Conservation (phyloP, 805 yeast species). For the Metschnikowia reukaufii region DNA sequence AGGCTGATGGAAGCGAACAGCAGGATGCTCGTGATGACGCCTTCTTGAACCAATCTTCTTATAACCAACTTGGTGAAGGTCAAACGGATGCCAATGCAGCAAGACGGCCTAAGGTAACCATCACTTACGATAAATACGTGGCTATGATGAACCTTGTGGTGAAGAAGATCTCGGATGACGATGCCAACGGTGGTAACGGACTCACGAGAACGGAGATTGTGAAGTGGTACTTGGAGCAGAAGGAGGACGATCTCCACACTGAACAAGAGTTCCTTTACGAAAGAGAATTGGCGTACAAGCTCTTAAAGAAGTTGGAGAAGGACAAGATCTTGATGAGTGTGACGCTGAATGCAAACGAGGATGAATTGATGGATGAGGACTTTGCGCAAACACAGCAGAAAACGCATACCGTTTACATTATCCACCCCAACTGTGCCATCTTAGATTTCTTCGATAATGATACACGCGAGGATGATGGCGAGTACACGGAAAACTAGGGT, state of each 20-base stretch:
- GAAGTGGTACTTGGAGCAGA: constrained; percentile 77
- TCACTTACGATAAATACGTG: constrained; percentile 85
- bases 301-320: constrained; percentile 76
- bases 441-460: constrained; percentile 56
- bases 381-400: constrained; percentile 11
- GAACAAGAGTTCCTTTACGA: constrained; percentile 74
- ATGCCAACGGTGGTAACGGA: constrained; percentile 53
- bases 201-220: constrained; percentile 65
- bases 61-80: not conserved
- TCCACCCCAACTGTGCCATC: constrained; percentile 83
- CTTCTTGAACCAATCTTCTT: constrained; percentile 2
- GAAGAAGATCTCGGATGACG: constrained; percentile 55
- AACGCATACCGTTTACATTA: constrained; percentile 36
- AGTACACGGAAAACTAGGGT: not conserved
- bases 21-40: constrained; percentile 3
- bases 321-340: constrained; percentile 76
- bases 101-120: constrained; percentile 35
- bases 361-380: constrained; percentile 18
- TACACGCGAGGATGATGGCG: constrained; percentile 11
- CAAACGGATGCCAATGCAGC: constrained; percentile 4
- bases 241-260: constrained; percentile 66
- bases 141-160: constrained; percentile 80
- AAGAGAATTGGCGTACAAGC: constrained; percentile 70
- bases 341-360: constrained; percentile 35
- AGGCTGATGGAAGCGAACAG: constrained; percentile 16